Evolutionary conservation across 2,329 filamentous ascomycete species (phyloP).

Genomic region (Drechslera avenae): DNA sequence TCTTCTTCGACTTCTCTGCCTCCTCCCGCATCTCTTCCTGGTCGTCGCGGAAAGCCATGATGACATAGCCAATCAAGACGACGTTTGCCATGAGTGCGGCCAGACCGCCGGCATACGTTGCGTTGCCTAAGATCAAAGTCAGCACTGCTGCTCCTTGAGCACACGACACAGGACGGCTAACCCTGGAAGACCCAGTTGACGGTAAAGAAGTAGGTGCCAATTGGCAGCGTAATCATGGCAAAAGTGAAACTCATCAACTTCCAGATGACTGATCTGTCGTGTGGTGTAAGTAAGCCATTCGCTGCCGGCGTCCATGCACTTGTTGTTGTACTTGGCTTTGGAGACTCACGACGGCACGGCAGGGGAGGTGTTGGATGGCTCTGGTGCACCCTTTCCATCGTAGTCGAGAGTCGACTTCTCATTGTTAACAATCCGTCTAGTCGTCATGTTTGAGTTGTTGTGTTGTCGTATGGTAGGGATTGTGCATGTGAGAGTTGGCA

Average conservation of each 20-base stretch:
- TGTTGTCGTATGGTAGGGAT: constrained; percentile 2
- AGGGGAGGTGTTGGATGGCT: constrained; percentile 75
- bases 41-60: constrained; percentile 92
- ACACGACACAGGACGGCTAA: constrained; percentile 47
- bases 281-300: constrained; percentile 10
- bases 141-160: constrained; percentile 6
- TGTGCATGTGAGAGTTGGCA: constrained; percentile 3
- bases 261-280: constrained; percentile 74
- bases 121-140: constrained; percentile 67
- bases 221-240: constrained; percentile 86
- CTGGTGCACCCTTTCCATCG: constrained; percentile 31
- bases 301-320: not conserved
- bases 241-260: constrained; percentile 90
- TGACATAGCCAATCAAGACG: constrained; percentile 85
- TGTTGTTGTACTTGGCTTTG: not conserved
- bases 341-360: constrained; percentile 76
- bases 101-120: constrained; percentile 81
- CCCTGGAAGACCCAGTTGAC: constrained; percentile 78
- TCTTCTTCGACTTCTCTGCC: constrained; percentile 51
- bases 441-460: constrained; percentile 63
- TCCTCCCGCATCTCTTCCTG: constrained; percentile 56
- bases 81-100: constrained; percentile 91
- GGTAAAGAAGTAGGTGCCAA: constrained; percentile 86
- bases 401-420: constrained; percentile 68
- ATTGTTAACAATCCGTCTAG: constrained; percentile 66